Conservation (phyloP, 2,329 filamentous ascomycete genomes). For the Aspergillus quadricinctus region DNA sequence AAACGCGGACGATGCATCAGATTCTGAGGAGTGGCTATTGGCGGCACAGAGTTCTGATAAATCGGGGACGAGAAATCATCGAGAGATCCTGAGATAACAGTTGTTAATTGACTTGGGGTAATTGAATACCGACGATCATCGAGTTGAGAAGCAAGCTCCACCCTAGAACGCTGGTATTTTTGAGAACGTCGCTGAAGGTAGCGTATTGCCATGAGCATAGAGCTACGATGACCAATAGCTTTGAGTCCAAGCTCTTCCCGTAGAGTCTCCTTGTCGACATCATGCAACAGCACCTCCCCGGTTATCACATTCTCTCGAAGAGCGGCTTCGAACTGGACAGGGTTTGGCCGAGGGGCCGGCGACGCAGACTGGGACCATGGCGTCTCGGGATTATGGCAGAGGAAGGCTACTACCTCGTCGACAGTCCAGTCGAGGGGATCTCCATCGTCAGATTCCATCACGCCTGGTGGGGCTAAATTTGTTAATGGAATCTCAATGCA, state of each 20-base stretch:
- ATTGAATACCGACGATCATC: slow-evolving; percentile 4
- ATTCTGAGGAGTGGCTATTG: background rate
- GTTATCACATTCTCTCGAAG: slow-evolving; percentile 62
- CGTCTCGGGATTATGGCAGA: slow-evolving; percentile 55
- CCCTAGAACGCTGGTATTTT: slow-evolving; percentile 39
- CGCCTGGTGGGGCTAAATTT: slow-evolving; percentile 5
- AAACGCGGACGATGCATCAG: background rate
- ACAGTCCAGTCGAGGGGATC: slow-evolving; percentile 75
- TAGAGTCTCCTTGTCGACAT: slow-evolving; percentile 47
- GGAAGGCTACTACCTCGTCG: slow-evolving; percentile 61
- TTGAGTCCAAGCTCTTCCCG: slow-evolving; percentile 56
- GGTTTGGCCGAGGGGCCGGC: slow-evolving; percentile 47
- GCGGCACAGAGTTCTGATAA: background rate
- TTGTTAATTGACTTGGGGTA: background rate
- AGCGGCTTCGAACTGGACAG: slow-evolving; percentile 47
- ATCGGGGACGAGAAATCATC: background rate
- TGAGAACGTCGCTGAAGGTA: slow-evolving; percentile 52
- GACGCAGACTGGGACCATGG: slow-evolving; percentile 32
- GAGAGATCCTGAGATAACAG: background rate
- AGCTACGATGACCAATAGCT: slow-evolving; percentile 54
- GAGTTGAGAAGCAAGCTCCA: background rate
- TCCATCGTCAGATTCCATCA: slow-evolving; percentile 28
- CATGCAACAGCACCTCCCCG: slow-evolving; percentile 60
- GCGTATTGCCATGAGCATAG: slow-evolving; percentile 55
- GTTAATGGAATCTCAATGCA: background rate